A percentile compares a stretch with the other conserved stretches of the same genome.
Evolutionary conservation across 768 basidiomycete species (phyloP).

Genomic region (Floccularia luteovirens): DNA sequence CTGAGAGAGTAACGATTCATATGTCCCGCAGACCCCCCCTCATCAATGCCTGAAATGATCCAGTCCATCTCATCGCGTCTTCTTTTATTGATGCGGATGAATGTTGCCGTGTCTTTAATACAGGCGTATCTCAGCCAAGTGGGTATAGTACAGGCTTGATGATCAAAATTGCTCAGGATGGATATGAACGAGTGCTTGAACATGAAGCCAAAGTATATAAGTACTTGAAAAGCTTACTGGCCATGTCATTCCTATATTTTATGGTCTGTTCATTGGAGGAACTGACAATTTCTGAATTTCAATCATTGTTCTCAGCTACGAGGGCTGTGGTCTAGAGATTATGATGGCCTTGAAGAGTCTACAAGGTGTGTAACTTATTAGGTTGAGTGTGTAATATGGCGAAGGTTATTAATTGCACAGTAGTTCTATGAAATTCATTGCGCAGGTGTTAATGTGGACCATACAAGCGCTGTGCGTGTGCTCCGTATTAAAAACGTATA

Average conservation of each 20-base stretch:
- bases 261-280: not conserved
- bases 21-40: not conserved
- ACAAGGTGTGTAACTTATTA: not conserved
- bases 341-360: not conserved
- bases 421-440: not conserved
- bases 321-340: not conserved
- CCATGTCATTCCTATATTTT: not conserved
- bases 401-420: not conserved
- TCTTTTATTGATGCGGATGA: not conserved
- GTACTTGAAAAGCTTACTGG: not conserved
- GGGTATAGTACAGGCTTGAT: not conserved
- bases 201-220: not conserved
- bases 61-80: not conserved
- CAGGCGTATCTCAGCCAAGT: too few relatives aligned
- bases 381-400: not conserved
- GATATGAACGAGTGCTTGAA: too few relatives aligned
- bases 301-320: not conserved
- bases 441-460: not conserved
- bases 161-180: not conserved
- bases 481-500: not conserved
- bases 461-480: not conserved
- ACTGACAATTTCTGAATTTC: not conserved
- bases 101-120: not conserved
- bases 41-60: not conserved
- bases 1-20: not conserved